Evolutionary conservation across 2,329 filamentous ascomycete genomes (phyloP).

Genomic region (Alternaria triticina): DNA sequence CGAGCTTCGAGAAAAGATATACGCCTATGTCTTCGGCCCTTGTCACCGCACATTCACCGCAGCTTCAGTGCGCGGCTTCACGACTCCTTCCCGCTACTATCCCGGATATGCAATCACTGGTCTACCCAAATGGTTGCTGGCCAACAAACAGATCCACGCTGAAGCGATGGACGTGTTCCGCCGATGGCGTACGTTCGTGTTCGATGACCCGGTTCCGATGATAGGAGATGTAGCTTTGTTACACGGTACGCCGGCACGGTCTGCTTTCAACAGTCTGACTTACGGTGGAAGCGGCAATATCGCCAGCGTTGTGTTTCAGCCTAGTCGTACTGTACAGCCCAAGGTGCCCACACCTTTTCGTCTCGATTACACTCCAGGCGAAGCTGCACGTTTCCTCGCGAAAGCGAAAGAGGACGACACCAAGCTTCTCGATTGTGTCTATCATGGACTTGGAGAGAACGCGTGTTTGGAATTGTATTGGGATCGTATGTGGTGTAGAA

Average conservation of each 20-base stretch:
- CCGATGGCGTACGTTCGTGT: background rate
- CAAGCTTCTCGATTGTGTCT: background rate
- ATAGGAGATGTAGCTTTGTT: background rate
- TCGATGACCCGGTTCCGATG: background rate
- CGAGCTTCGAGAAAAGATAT: background rate
- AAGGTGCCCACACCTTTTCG: background rate
- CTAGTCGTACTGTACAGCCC: background rate
- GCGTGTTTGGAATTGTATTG: background rate
- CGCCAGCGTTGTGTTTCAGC: background rate
- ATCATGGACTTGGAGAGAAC: background rate
- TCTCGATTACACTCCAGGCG: background rate
- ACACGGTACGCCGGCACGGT: background rate
- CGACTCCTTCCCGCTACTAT: background rate
- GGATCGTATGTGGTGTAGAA: background rate
- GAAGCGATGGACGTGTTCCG: background rate
- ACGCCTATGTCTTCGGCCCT: background rate
- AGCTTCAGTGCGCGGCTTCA: fast-evolving
- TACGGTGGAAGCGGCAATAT: background rate
- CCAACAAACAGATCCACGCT: background rate
- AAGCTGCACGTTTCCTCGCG: background rate
- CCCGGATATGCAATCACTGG: background rate
- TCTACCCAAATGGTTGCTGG: background rate
- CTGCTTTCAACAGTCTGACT: background rate
- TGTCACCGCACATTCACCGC: background rate
- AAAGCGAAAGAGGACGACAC: background rate